Conservation (phyloP, 306 rosid genomes). For the Prinsepia uniflora region DNA sequence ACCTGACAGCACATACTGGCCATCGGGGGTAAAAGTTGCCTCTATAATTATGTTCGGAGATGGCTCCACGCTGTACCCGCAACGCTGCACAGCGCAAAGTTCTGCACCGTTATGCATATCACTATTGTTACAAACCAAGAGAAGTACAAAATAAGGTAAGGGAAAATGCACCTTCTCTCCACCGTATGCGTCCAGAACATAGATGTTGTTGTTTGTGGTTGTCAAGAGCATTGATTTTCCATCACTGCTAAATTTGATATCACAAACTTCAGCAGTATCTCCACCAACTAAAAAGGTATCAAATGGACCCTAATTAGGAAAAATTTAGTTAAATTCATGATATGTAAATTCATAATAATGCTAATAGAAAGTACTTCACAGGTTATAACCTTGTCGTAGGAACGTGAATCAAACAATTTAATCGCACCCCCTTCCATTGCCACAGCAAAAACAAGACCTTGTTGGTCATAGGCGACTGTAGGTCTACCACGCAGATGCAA, state of each 20-base stretch:
- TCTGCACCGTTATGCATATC: background rate
- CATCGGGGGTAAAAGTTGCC: conserved; percentile 96
- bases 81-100: conserved; percentile 56
- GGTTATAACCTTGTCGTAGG: conserved; percentile 81
- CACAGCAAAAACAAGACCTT: conserved; percentile 96
- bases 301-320: conserved; percentile 76
- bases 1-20: conserved; percentile 91
- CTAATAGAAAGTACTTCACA: conserved; percentile 21
- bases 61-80: conserved; percentile 93
- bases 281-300: conserved; percentile 98
- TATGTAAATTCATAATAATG: conserved; percentile 2
- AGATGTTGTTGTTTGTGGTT: conserved; percentile 73
- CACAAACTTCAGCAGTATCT: conserved; percentile 94
- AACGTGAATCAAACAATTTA: conserved; percentile 91
- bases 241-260: conserved; percentile 93
- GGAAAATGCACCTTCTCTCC: conserved; percentile 75
- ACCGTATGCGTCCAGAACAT: conserved; percentile 91
- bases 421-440: conserved; percentile 99
- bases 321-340: conserved; percentile 23
- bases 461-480: conserved; percentile 96
- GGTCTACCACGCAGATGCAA: conserved; percentile 90
- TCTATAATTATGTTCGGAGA: conserved; percentile 69
- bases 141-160: conserved; percentile 3
- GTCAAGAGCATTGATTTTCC: conserved; percentile 97
- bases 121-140: background rate